Evolutionary conservation across 2,329 filamentous ascomycete genomes (phyloP), one percentile per base, ranked within the genome.

Genomic region (Xylariaceae sp.): DNA sequence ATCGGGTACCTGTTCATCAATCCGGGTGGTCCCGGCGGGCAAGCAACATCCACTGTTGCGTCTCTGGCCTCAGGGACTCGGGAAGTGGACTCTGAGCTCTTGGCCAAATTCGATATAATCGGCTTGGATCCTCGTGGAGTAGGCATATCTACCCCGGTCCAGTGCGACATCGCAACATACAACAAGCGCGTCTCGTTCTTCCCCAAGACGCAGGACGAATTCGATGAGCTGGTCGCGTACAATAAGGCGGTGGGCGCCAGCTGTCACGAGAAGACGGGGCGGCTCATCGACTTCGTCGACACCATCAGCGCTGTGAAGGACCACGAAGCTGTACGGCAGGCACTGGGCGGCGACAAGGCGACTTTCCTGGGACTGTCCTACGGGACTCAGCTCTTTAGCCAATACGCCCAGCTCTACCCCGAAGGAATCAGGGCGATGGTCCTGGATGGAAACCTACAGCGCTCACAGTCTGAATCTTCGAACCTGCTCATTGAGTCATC

Each of bases 401-500:
- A 64, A 30, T 73, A 72, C 46, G 68, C 69, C 1, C 55, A 64
- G 43, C 56, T 72, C 2, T 74, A 63, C 49, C 69, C 71, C 3
- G 48, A 67, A 9, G 65, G 64, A 22, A 57, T 72, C 39, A 52
- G 69, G 6, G 55, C 63, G 2, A 60, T 72, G 47, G 64, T 59
- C 0, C 59, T 73, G n/a, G 69, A 73, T 54, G 69, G 68, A 17
- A 62, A 64, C 24, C 42, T 70, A 24, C 67, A 72, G 49, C 68
- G 68, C 48, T 62, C 61, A 2, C 60, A 63, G 36, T 45, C 55
- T 19, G 61, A 65, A 44, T 44, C 60, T 3, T 51, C 58, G 4
- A 62, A 64, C 26, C 38, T 68, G 2, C 50, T 62, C 3, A 60
- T 59, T 24, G 66, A 68, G 51, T 43, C 59, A 4, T 52, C 56